Conservation (phyloP, 495 filamentous ascomycete genomes). For the Neurospora sp. region DNA sequence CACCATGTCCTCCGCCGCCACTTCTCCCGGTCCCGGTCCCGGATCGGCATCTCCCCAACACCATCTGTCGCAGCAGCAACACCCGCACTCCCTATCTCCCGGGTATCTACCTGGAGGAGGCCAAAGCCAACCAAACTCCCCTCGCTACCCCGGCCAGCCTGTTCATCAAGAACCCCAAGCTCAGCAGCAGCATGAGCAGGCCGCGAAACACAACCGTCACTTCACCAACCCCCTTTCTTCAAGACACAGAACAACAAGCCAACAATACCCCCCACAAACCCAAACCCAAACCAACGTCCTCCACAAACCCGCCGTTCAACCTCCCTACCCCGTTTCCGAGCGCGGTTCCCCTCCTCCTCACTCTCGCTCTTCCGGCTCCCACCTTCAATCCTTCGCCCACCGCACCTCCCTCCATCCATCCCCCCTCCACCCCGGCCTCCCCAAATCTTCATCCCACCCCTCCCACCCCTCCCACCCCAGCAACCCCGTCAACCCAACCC, state of each 20-base stretch:
- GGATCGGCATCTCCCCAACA: neutral
- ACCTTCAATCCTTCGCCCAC: neutral
- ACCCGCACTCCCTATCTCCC: neutral
- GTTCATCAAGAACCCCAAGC: neutral
- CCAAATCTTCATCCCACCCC: too few species aligned
- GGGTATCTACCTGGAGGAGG: neutral
- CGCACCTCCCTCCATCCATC: neutral
- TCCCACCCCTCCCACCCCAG: too few species aligned
- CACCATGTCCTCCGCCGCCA: neutral
- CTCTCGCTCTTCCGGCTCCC: neutral
- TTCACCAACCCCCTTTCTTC: neutral
- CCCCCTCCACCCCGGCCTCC: neutral
- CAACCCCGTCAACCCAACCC: too few species aligned
- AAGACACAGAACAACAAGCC: neutral
- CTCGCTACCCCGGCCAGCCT: neutral
- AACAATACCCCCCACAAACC: neutral
- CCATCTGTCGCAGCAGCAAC: neutral
- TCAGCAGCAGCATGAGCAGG: neutral
- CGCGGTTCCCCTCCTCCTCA: neutral
- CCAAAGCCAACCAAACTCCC: neutral
- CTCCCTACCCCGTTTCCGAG: neutral
- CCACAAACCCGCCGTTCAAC: neutral
- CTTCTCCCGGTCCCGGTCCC: neutral
- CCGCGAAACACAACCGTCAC: neutral
- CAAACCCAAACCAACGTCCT: neutral